Base-by-base conservation (phyloP, 2,329 filamentous ascomycete genomes). In the Penicillium sp. region DNA sequence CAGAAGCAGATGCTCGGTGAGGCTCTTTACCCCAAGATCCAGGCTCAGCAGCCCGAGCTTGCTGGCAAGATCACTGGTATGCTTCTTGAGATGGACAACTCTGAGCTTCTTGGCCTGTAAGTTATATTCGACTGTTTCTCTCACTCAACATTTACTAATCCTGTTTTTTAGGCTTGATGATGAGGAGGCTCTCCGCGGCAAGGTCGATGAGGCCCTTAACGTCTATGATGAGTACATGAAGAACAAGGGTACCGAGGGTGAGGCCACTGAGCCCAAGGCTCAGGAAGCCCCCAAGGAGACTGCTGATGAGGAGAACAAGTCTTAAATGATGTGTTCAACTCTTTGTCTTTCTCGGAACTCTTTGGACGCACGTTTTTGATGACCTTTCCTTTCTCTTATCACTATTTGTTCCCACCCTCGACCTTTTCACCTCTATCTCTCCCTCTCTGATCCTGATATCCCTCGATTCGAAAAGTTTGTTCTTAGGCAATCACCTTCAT, bases 151-250 rank as follows among this genome's bases (percentile, higher is more conserved):
- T 51, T 42, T 60, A 43, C 60, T 69, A 55, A 66, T 36, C 9
- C n/a, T 47, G 18, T 51, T 54, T 47, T 32, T 47, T 62, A 96
- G 92, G 62, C 91, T 96, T 65, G 90, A 93, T 73, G 92, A 97
- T 71, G 92, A 97, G 45, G 79, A 81, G 67, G 90, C 92, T 73
- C 88, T 99, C 56, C 90, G 91, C 74, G 86, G 88, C 76, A 99
- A 99, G 88, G 94, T 99, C 57, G 91, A 96, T 58, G 94, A 99
- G 82, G 94, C 94, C 64, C 89, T 99, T 73, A 90, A 86, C 66
- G 94, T 99, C 68, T 99, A 97, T 76, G 92, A 99, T 72, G 94
- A 99, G 78, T 99, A 99, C 77, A 88, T 97, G 80, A 97, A 97
- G 87, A 86, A 85, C 71, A 91, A 94, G 75, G 73, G 74, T 60